Percentiles rank a stretch among this genome's conserved stretches.
Evolutionary conservation across 2,329 filamentous ascomycete species (phyloP).

Genomic region (Penicillium sclerotiorum): DNA sequence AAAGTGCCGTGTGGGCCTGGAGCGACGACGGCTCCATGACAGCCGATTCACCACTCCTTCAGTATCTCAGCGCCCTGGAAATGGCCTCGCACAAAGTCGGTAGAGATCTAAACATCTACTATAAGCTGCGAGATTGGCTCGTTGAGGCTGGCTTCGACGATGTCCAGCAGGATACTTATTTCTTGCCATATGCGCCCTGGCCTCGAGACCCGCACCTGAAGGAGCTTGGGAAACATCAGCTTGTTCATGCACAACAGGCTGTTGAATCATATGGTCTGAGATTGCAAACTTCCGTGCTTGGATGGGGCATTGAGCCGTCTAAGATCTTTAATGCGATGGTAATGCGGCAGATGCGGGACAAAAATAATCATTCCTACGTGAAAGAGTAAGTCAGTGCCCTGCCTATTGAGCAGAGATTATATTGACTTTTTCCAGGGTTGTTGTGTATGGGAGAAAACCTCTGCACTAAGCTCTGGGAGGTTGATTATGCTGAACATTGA

Average conservation of each 20-base stretch:
- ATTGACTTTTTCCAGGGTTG: not conserved
- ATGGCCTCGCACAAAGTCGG: slow-evolving; percentile 11
- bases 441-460: slow-evolving; percentile 3
- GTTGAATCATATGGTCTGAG: slow-evolving; percentile 19
- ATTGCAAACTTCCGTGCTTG: slow-evolving; percentile 16
- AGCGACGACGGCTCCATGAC: slow-evolving; percentile 31
- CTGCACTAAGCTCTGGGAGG: not conserved
- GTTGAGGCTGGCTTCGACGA: slow-evolving; percentile 32
- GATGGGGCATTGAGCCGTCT: slow-evolving; percentile 14
- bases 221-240: slow-evolving; percentile 16
- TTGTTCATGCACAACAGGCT: slow-evolving; percentile 12
- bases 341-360: slow-evolving; percentile 16
- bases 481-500: not conserved
- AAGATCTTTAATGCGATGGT: slow-evolving; percentile 17
- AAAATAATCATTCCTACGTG: slow-evolving; percentile 15
- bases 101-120: slow-evolving; percentile 22
- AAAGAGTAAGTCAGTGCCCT: slow-evolving; percentile 28
- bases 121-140: slow-evolving; percentile 20
- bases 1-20: slow-evolving; percentile 24
- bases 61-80: slow-evolving; percentile 14
- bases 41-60: slow-evolving; percentile 14
- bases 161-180: slow-evolving; percentile 17
- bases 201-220: slow-evolving; percentile 17
- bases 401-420: not conserved
- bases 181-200: slow-evolving; percentile 18